Evolutionary conservation across 306 rosid species (phyloP), one percentile per base, ranked within the genome.

Genomic region (Cucurbita maxima): DNA sequence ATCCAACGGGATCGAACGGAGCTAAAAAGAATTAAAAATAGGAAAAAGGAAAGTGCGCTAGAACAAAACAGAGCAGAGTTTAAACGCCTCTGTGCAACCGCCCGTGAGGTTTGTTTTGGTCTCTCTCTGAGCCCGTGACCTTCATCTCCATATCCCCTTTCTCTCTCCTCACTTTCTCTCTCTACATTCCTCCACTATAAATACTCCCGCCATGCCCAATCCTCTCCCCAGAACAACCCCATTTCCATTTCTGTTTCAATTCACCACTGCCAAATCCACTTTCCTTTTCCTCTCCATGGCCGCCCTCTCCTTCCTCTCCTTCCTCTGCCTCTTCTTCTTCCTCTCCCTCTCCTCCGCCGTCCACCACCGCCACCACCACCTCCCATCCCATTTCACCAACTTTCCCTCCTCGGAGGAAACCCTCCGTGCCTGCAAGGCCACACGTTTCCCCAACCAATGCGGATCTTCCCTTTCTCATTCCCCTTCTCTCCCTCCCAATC

Each of bases 371-470:
- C 79, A 63, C 22, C 2, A 38, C 41, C 20, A 59, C 18, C 71
- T 1, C 5, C 19, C 73, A 2, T 15, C 74, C 7, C 45, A 30
- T 5, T 70, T 48, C 63, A n/a, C 14, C 8, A 2, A 11, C 0
- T 3, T 51, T 2, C 20, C 82, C 0, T 61, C 86, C 51, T 0
- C 44, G 76, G 3, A 14, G 9, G 69, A 10, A 16, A 82, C 88
- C n/a, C 36, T 22, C 78, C 88, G 71, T 5, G 96, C 89, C 71
- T 94, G 99, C 80, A 78, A 81, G 8, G 95, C 96, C 61, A 91
- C 99, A 6, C 96, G 92, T 40, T 94, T 88, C 76, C 89, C 92
- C 0, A 79, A 76, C 30, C 75, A 51, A 43, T 94, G 99, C 75
- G 60, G 76, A 34, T 38, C 84, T 67, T 77, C 95, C 20, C 80